Conservation (phyloP, 1,284 basidiomycete genomes). For the Apiotrichum veenhuisii region DNA sequence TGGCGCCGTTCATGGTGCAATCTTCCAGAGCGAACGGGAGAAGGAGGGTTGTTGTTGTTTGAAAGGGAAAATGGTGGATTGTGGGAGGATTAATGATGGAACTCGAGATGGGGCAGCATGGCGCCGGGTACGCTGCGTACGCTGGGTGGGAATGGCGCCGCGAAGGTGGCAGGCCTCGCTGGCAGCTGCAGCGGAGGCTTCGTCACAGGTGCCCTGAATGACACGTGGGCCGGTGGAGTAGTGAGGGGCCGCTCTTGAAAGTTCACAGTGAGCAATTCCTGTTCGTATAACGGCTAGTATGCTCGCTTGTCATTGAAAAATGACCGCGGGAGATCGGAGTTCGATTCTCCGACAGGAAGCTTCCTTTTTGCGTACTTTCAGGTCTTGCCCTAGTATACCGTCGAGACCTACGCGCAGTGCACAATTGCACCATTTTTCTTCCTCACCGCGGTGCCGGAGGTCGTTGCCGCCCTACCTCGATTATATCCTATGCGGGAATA, state of each 20-base stretch:
- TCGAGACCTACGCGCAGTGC: no score
- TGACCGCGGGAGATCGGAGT: conserved; percentile 25
- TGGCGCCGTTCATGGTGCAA: conserved; percentile 42
- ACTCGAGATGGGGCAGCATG: background rate
- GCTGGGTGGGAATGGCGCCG: background rate
- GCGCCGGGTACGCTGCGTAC: background rate
- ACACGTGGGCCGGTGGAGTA: background rate
- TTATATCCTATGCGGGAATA: no score
- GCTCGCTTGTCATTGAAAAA: conserved; percentile 24
- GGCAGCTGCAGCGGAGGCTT: background rate
- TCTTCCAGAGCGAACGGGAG: background rate
- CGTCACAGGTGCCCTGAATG: background rate
- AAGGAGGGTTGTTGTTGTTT: background rate
- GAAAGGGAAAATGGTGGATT: background rate
- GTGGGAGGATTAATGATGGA: background rate
- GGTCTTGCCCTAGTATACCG: no score
- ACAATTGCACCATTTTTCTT: no score
- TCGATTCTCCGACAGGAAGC: conserved; percentile 32
- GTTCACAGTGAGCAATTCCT: conserved; percentile 7
- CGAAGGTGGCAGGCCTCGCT: conserved; percentile 21
- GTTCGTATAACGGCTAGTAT: conserved; percentile 36
- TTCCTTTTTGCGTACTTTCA: background rate
- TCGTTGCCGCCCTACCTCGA: no score
- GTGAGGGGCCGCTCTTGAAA: background rate
- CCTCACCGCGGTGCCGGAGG: no score